Conservation (phyloP, 2,329 filamentous ascomycete species). For the Elsinoe australis region DNA sequence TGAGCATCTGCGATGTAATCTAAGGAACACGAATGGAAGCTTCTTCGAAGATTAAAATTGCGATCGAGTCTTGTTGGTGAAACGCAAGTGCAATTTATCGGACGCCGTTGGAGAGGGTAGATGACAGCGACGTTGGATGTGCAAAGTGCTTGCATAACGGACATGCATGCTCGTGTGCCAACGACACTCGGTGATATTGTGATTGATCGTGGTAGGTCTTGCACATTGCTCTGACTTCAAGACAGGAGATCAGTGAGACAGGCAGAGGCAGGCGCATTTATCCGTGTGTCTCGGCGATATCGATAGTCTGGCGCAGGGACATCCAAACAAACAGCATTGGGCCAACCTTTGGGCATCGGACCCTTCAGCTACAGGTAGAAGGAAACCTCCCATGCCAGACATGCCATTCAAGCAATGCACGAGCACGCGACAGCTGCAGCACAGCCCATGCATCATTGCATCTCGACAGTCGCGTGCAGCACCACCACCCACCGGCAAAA, state of each 20-base stretch:
- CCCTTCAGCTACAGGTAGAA: neutral
- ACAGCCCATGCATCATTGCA: too few species aligned
- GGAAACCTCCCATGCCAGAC: neutral
- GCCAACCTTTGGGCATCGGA: neutral
- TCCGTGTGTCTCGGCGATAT: too few species aligned
- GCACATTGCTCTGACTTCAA: too few species aligned
- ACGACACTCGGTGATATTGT: too few species aligned
- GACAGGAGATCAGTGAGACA: too few species aligned
- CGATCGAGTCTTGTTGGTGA: constrained; percentile 8
- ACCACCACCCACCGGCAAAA: too few species aligned
- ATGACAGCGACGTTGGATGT: neutral
- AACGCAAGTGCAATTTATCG: constrained; percentile 13
- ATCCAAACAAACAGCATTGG: neutral
- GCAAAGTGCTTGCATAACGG: neutral
- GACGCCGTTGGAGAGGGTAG: neutral
- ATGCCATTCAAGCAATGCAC: too few species aligned
- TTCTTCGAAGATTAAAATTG: neutral
- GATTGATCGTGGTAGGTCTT: too few species aligned
- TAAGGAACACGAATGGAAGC: constrained; percentile 9
- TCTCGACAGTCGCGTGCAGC: too few species aligned
- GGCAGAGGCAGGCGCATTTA: neutral
- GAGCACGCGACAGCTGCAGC: too few species aligned
- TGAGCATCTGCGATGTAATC: constrained; percentile 1
- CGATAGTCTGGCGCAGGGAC: neutral
- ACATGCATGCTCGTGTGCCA: constrained; percentile 4